A percentile compares a stretch with the other conserved stretches of the same genome.
Evolutionary conservation across 2,329 filamentous ascomycete genomes (phyloP).

Genomic region (Epicoccum sorghinum): DNA sequence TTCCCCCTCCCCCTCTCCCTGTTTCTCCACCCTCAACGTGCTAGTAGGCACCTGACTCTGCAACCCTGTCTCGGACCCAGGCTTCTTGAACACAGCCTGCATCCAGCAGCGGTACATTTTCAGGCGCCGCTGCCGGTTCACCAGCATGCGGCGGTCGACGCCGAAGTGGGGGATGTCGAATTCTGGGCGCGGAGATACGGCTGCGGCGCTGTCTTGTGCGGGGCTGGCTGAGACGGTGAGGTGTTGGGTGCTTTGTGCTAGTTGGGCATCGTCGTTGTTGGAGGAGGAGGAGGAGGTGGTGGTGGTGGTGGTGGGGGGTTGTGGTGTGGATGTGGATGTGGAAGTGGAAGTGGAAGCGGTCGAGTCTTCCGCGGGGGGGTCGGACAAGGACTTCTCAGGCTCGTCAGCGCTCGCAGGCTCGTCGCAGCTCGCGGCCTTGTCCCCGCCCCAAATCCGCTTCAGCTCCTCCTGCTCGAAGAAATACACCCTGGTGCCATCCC

Average conservation of each 20-base stretch:
- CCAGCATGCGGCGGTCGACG: conserved; percentile 84
- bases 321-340: too few relatives aligned
- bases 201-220: not conserved
- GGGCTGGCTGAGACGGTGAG: too few relatives aligned
- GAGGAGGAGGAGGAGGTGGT: too few relatives aligned
- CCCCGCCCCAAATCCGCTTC: conserved; percentile 74
- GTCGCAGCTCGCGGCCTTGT: not conserved
- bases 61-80: conserved; percentile 24
- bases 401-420: not conserved
- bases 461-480: conserved; percentile 93
- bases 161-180: conserved; percentile 80
- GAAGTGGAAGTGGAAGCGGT: too few relatives aligned
- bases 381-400: not conserved
- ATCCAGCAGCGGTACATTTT: conserved; percentile 99
- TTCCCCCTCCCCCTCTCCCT: not conserved
- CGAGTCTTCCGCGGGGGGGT: too few relatives aligned
- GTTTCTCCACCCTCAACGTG: conserved; percentile 39
- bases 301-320: too few relatives aligned
- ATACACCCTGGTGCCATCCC: conserved; percentile 94
- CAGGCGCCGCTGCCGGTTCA: conserved; percentile 86
- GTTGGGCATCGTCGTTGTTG: not conserved
- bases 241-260: not conserved
- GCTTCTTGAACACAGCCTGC: conserved; percentile 79
- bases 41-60: conserved; percentile 43
- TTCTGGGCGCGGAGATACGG: conserved; percentile 21